These are phyloP conservation scores for Candida xyloterini DNA, from an alignment of 805 yeast genomes.

Conservation along the genomic window DNA sequence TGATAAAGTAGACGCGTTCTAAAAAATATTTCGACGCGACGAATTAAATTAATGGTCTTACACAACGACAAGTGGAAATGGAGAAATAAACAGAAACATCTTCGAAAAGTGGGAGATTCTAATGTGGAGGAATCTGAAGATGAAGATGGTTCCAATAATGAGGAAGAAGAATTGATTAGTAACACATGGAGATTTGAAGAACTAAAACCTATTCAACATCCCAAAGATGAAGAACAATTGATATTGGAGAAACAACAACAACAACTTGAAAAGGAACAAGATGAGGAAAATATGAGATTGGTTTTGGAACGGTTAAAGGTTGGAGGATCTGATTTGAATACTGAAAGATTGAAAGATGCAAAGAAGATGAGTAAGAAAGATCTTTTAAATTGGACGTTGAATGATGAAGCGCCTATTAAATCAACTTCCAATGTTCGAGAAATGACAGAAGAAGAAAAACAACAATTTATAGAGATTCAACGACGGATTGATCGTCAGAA, in stretches of 20 bases:
- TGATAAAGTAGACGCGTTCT: constrained; percentile 11
- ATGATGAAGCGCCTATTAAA: background rate
- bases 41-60: constrained; percentile 40
- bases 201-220: constrained; percentile 4
- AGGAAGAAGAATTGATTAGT: constrained; percentile 10
- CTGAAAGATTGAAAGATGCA: constrained; percentile 4
- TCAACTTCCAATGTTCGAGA: background rate
- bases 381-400: constrained; percentile 15
- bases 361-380: constrained; percentile 14
- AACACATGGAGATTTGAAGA: constrained; percentile 33
- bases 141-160: constrained; percentile 5
- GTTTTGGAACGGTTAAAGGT: constrained; percentile 11
- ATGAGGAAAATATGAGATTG: constrained; percentile 7
- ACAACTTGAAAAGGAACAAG: constrained; percentile 9
- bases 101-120: constrained; percentile 40
- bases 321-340: constrained; percentile 8
- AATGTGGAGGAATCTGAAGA: background rate
- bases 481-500: constrained; percentile 24
- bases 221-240: constrained; percentile 16
- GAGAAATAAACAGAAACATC: constrained; percentile 40
- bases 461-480: constrained; percentile 22
- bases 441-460: constrained; percentile 22
- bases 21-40: constrained; percentile 6
- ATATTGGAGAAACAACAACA: constrained; percentile 12
- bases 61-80: constrained; percentile 54